Evolutionary conservation across 2,329 filamentous ascomycete species (phyloP).

Genomic region (Aspergillus texensis): DNA sequence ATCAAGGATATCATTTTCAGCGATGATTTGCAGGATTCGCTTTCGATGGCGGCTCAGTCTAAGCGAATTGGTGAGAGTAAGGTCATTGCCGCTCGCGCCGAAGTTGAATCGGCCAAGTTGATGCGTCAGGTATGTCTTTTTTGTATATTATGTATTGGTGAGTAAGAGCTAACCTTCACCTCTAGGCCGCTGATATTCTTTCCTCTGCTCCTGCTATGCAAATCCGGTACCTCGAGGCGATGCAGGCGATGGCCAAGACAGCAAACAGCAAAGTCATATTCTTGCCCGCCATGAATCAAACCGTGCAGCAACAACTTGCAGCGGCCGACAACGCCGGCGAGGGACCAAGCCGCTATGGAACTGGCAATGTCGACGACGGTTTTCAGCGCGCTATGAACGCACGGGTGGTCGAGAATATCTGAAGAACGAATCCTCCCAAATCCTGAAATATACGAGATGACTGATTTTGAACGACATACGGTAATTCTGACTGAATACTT

Average conservation of each 20-base stretch:
- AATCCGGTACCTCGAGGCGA: slow-evolving; percentile 95
- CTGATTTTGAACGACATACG: slow-evolving; percentile 20
- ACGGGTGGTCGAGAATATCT: slow-evolving; percentile 84
- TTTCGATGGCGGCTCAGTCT: slow-evolving; percentile 97
- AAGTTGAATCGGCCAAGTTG: slow-evolving; percentile 93
- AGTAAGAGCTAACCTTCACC: slow-evolving; percentile 10
- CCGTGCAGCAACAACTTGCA: slow-evolving; percentile 53
- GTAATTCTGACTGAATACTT: slow-evolving; percentile 9
- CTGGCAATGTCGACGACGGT: slow-evolving; percentile 56
- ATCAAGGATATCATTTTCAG: slow-evolving; percentile 99
- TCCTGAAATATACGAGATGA: slow-evolving; percentile 5
- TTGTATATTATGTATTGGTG: neutral
- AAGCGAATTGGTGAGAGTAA: slow-evolving; percentile 99
- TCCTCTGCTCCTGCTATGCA: slow-evolving; percentile 95
- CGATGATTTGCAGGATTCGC: slow-evolving; percentile 89
- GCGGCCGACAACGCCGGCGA: slow-evolving; percentile 57
- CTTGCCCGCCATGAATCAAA: slow-evolving; percentile 68
- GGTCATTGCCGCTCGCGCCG: slow-evolving; percentile 94
- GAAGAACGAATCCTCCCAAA: slow-evolving; percentile 30
- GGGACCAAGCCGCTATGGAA: slow-evolving; percentile 56
- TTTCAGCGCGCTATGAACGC: slow-evolving; percentile 83
- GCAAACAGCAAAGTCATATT: slow-evolving; percentile 89
- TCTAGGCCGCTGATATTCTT: slow-evolving; percentile 81
- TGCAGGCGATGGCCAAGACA: slow-evolving; percentile 97
- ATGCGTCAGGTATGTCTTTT: slow-evolving; percentile 60